These are phyloP conservation scores for Pelargonium citronellum DNA, from an alignment of 441 rosid genomes.

Conservation along the genomic window DNA sequence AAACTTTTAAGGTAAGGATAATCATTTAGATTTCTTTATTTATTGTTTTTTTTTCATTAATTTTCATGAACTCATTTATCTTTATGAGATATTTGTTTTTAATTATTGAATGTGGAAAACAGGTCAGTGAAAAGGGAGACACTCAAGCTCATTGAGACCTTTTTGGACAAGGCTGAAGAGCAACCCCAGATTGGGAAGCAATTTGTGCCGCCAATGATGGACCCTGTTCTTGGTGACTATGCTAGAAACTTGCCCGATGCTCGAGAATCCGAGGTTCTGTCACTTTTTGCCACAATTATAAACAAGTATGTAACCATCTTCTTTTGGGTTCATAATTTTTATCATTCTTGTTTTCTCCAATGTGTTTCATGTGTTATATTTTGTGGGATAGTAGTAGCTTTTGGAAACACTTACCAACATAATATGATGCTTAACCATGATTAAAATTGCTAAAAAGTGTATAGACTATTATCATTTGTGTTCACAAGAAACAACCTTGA, in stretches of 20 bases:
- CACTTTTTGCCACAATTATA: constrained; percentile 97
- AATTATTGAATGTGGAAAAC: constrained; percentile 14
- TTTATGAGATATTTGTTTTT: too few species aligned
- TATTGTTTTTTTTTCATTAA: background rate
- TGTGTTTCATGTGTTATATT: background rate
- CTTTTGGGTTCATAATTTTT: background rate
- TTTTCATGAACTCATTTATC: background rate
- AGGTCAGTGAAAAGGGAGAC: constrained; percentile 99
- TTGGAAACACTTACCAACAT: too few species aligned
- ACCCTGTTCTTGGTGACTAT: constrained; percentile 94
- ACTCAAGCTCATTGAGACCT: constrained; percentile 95
- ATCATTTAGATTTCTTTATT: constrained; percentile 17
- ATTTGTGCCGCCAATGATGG: constrained; percentile 99
- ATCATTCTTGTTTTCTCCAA: background rate
- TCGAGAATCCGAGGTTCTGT: constrained; percentile 98
- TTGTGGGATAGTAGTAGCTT: background rate
- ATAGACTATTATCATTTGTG: background rate
- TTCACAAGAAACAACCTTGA: background rate
- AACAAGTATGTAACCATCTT: constrained; percentile 59
- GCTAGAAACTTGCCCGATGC: constrained; percentile 99
- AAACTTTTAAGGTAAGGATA: constrained; percentile 73
- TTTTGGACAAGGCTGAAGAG: constrained; percentile 98
- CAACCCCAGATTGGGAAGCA: constrained; percentile 97
- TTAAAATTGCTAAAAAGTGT: too few species aligned
- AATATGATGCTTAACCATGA: too few species aligned